Percentiles rank a stretch among this genome's conserved stretches.
phyloP scores from a whole-genome alignment of 2,329 filamentous ascomycete species.

The Pezicula radicicola region DNA sequence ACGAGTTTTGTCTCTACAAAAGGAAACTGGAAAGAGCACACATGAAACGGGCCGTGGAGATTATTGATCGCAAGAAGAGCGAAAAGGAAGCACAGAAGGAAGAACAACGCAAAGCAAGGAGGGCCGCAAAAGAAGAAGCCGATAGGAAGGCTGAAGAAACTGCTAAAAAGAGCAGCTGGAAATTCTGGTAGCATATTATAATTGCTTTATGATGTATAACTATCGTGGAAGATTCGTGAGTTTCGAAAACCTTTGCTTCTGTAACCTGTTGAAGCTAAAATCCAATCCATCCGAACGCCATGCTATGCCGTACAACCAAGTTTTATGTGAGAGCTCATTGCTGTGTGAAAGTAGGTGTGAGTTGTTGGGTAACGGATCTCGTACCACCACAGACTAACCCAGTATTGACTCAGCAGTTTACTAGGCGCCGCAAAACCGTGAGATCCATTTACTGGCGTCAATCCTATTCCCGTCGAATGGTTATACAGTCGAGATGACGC shows the following conservation, averaged over 20 bases:
- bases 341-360: no score
- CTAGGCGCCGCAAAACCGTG: no score
- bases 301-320: not conserved
- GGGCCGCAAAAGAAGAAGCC: slow-evolving; percentile 39
- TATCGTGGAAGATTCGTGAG: slow-evolving; percentile 1
- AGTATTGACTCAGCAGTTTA: no score
- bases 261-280: not conserved
- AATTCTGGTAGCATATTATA: slow-evolving; percentile 23
- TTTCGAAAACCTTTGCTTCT: not conserved
- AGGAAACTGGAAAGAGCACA: slow-evolving; percentile 73
- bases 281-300: not conserved
- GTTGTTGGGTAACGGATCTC: no score
- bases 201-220: slow-evolving; percentile 5
- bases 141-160: slow-evolving; percentile 28
- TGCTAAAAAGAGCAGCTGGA: slow-evolving; percentile 24
- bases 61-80: slow-evolving; percentile 70
- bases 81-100: slow-evolving; percentile 53
- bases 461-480: not conserved
- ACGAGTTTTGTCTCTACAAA: slow-evolving; percentile 80
- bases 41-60: slow-evolving; percentile 82
- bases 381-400: no score
- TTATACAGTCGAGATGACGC: slow-evolving; percentile 13
- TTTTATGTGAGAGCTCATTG: not conserved
- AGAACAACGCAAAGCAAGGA: slow-evolving; percentile 36
- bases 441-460: no score